Evolutionary conservation across 495 filamentous ascomycete genomes (phyloP), one percentile per base, ranked within the genome.

Genomic region (Tuber melanosporum): DNA sequence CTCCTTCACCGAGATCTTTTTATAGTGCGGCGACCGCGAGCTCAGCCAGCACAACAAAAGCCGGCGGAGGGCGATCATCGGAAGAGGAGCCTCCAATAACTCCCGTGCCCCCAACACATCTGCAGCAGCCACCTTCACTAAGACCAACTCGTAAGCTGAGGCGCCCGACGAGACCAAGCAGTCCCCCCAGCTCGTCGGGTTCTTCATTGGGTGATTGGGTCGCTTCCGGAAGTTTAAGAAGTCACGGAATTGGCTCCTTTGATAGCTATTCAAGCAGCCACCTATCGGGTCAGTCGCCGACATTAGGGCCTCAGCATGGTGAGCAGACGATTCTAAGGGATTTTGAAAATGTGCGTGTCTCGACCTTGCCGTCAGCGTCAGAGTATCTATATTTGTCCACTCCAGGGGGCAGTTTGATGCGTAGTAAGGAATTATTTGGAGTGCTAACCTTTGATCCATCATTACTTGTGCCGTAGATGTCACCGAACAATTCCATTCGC

Each of bases 1-100:
- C 80, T 32, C 80, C 80, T 45, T 82, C 80, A 15, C 80, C 80
- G 36, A 82, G 82, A 41, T 82, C 80, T 73, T 82, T 82, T 73
- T 82, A 82, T 71, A 82, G 80, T 22, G 80, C 70, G 44, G 80
- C 78, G 46, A 82, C 80, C 26, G 75, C 80, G 19, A 79, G 80
- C 66, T 82, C 80, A 70, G 71, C 73, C 22, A 78, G 79, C 52
- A 82, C 80, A 14, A 75, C 80, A 45, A 81, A 81, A 75, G 79
- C 76, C 44, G 80, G 71, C 22, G 45, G 71, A 73, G 74, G 74
- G 39, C 79, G 70, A 57, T 69, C 71, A 36, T 74, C 76, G 39
- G 75, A 74, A 36, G 73, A 76, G 41, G 41, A 72, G n/a, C n/a
- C 26, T 44, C 36, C 71, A 6, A 41, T 72, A 42, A 72, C 74